phyloP scores from a whole-genome alignment of 768 basidiomycete species.

The Rhodotorula taiwanensis region DNA sequence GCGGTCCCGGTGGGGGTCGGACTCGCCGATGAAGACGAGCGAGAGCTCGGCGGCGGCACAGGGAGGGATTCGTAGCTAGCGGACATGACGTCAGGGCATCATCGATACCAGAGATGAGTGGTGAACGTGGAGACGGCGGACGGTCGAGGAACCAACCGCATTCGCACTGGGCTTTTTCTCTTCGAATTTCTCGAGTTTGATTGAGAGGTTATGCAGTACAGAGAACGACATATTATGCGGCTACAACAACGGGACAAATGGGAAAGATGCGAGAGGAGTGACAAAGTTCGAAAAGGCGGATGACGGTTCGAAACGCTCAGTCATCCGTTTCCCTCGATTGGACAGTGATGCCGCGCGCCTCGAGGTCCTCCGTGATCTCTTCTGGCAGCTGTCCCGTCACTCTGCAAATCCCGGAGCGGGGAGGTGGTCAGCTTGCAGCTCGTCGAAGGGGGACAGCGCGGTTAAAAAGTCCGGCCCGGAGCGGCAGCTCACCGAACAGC shows the following conservation, averaged over 20 bases:
- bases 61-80: neutral
- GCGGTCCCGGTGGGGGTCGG: neutral
- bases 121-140: neutral
- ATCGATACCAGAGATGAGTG: too few species aligned
- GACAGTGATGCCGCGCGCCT: slow-evolving; percentile 65
- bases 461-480: too few species aligned
- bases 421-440: neutral
- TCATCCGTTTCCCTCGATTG: slow-evolving; percentile 34
- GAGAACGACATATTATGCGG: too few species aligned
- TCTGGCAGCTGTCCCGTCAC: slow-evolving; percentile 79
- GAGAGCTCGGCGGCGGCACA: neutral
- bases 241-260: too few species aligned
- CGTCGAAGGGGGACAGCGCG: too few species aligned
- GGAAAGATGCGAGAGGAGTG: too few species aligned
- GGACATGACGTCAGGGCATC: too few species aligned
- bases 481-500: slow-evolving; percentile 57
- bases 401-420: neutral
- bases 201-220: too few species aligned
- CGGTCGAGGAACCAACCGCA: neutral
- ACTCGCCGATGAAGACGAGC: neutral
- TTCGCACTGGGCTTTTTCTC: too few species aligned
- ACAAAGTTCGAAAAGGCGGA: too few species aligned
- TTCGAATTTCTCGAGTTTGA: too few species aligned
- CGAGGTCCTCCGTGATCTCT: slow-evolving; percentile 73
- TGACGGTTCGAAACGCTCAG: slow-evolving; percentile 5